phyloP scores from a whole-genome alignment of 108 stramenopile species.

The Skeletonema costatum region DNA sequence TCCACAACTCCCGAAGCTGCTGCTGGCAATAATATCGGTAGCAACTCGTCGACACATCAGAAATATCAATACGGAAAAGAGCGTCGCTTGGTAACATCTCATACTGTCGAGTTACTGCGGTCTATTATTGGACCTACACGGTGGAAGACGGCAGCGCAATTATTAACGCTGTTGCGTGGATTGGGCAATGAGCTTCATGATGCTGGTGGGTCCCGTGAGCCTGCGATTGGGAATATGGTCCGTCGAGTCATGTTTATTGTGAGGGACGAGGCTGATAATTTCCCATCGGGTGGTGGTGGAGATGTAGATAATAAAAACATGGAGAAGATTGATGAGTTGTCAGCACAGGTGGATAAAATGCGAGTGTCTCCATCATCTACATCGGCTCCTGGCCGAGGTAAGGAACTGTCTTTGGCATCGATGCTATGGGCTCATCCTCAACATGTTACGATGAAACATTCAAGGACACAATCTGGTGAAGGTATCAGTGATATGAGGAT shows the following conservation, averaged over 20 bases:
- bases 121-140: conserved; percentile 80
- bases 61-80: conserved; percentile 48
- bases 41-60: conserved; percentile 13
- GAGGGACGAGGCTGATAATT: conserved; percentile 70
- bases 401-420: conserved; percentile 68
- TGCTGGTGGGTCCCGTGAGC: conserved; percentile 80
- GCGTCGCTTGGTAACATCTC: conserved; percentile 58
- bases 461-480: conserved; percentile 15
- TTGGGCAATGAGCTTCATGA: conserved; percentile 77
- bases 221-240: conserved; percentile 84
- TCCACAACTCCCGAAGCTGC: conserved; percentile 6
- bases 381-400: conserved; percentile 12
- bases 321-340: conserved; percentile 46
- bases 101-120: conserved; percentile 80
- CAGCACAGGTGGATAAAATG: conserved; percentile 23
- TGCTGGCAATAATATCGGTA: conserved; percentile 4
- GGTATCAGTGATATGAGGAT: conserved; percentile 15
- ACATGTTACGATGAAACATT: conserved; percentile 52
- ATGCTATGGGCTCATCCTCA: conserved; percentile 90
- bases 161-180: conserved; percentile 71
- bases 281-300: conserved; percentile 25
- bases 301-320: conserved; percentile 9
- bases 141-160: conserved; percentile 79
- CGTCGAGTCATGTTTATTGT: conserved; percentile 82
- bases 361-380: conserved; percentile 1